These are phyloP conservation scores for Scedosporium dehoogii DNA, from an alignment of 2,329 filamentous ascomycete genomes.

Conservation along the genomic window DNA sequence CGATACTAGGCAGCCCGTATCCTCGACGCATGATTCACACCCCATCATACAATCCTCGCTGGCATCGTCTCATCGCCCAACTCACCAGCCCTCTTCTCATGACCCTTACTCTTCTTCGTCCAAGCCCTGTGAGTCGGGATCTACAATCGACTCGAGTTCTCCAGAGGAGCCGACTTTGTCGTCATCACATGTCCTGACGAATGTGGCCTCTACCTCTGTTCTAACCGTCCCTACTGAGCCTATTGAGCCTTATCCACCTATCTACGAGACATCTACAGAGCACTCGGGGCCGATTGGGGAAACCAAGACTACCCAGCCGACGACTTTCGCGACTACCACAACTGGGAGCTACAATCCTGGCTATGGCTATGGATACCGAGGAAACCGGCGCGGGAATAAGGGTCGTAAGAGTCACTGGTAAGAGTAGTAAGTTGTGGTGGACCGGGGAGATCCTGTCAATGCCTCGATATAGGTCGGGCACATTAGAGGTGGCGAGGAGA, in stretches of 20 bases:
- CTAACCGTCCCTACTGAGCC: not conserved
- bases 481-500: not conserved
- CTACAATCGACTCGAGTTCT: no score
- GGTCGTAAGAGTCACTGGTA: not conserved
- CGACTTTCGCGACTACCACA: not conserved
- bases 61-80: no score
- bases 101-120: no score
- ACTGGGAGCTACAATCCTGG: not conserved
- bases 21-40: no score
- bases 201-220: not conserved
- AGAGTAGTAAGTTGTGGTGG: not conserved
- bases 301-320: not conserved
- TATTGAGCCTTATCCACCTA: not conserved
- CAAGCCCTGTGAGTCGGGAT: no score
- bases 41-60: no score
- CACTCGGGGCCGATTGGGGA: not conserved
- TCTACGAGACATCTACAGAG: not conserved
- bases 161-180: no score
- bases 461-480: not conserved
- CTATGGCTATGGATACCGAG: not conserved
- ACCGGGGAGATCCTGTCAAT: not conserved
- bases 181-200: no score
- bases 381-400: not conserved
- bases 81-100: no score
- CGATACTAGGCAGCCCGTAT: not conserved